These are phyloP conservation scores for Acanthamoeba sp. DNA, from an alignment of 208 protist genomes.

Conservation along the genomic window DNA sequence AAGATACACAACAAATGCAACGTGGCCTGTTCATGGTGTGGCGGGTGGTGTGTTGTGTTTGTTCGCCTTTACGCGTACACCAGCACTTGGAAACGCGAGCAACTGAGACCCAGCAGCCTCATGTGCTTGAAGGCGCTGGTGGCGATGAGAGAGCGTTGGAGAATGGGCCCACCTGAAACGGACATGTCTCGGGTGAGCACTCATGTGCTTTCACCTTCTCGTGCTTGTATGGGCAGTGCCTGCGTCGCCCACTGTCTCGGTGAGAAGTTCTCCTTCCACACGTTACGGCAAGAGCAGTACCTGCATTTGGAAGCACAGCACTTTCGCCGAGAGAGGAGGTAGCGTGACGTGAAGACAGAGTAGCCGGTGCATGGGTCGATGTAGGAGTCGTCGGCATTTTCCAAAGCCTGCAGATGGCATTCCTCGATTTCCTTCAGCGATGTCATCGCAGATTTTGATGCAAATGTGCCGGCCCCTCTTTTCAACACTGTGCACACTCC, in stretches of 20 bases:
- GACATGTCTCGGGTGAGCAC: conserved; percentile 1
- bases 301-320: conserved; percentile 37
- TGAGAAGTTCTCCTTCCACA: too few species aligned
- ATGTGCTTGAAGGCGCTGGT: not conserved
- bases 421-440: conserved; percentile 19
- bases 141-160: not conserved
- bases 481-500: too few species aligned
- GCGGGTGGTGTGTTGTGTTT: too few species aligned
- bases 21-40: too few species aligned
- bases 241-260: not conserved
- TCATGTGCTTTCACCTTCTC: conserved; percentile 31
- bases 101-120: not conserved
- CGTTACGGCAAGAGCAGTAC: not conserved
- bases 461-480: not conserved
- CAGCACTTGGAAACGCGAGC: not conserved
- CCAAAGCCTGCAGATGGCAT: not conserved
- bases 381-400: not conserved
- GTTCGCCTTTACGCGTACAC: not conserved
- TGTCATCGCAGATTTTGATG: not conserved
- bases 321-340: not conserved
- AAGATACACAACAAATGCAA: too few species aligned
- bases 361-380: conserved; percentile 7
- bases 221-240: conserved; percentile 37
- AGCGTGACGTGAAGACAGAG: not conserved
- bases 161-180: conserved; percentile 1